Evolutionary conservation across 192 early-diverging fungal species (phyloP), one percentile per base, ranked within the genome.

Genomic region (Coemansia sp.): DNA sequence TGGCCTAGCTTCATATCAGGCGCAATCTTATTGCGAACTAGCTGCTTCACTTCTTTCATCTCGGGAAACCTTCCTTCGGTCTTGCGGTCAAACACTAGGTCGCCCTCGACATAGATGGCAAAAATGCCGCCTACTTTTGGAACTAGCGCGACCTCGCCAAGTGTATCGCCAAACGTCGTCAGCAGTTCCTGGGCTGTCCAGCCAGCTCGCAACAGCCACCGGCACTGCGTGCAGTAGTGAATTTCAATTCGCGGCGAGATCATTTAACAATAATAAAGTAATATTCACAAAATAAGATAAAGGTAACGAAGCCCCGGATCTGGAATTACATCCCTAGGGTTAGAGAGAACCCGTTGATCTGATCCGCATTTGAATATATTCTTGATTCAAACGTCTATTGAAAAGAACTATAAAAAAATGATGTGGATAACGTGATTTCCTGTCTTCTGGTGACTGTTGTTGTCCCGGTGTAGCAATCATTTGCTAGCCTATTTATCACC

Each of bases 181-280:
- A 92, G 75, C 16, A 92, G 76, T 65, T 92, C 91, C 52, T 92
- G 91, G 13, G 88, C 89, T 75, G 85, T 85, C 91, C 91, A 92
- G 52, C 87, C 91, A 40, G 87, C 87, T 20, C 87, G 75, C 64
- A 87, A 43, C 67, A 88, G 79, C 87, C 87, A 88, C 20, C 85
- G 74, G 38, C 87, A 88, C 50, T 79, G 71, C 15, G 83, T 87
- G 68, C 87, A 88, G 53, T 87, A 88, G 73, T 84, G 78, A 65
- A 85, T 78, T 71, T 78, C 81, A 13, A 83, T 74, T 11, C 81
- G 72, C 3, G 81, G 76, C 31, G 66, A 65, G n/a, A 65, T 65
- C 72, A 73, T 73, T 50, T 24, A 18, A 52, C 15, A 24, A 52
- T 11, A 22, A 22, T 3, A 52, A n/a, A 52, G 9, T 27, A 27